Base-by-base conservation (phyloP, 2,329 filamentous ascomycete species). In the Beauveria asiatica region DNA sequence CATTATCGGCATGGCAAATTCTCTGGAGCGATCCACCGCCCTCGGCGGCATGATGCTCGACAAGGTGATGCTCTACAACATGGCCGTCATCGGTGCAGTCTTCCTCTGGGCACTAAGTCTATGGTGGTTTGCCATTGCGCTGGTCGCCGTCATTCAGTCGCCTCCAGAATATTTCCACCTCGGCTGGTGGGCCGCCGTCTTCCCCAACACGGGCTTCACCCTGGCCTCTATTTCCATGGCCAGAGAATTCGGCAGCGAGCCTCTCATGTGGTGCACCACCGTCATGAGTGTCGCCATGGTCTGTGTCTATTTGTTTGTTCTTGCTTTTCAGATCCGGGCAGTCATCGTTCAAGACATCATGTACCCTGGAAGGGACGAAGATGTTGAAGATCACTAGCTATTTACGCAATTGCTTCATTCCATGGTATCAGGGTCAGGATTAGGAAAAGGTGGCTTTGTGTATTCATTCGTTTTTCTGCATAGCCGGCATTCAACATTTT, bases 151-250 rank as follows among this genome's bases (percentile, higher is more conserved):
- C 17, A 57, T 68, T n/a, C 62, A 73, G 17, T 68, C 71, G 65
- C 68, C 74, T 11, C 77, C 75, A 5, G 75, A 80, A 65, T 77
- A 76, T 67, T 85, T 85, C 64, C 80, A 84, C 62, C 74, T 87
- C 2, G 82, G 82, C 1, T 87, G 83, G 83, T 88, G 83, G 80
- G 83, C 83, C 0, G 79, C 83, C 69, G 80, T 85, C 10, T 85
- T 85, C 69, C 83, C 83, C 50, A 85, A 85, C 69, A 81, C 79
- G 0, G 83, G 83, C 4, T 85, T 85, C 66, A 79, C 78, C 4
- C 72, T 85, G 51, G 79, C 79, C 2, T 83, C 81, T 0, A 82
- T 84, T 54, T 72, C 78, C 7, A 79, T 85, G 23, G 80, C 77
- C 1, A 76, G 76, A 5, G 75, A 77, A 41, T 72, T 85, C 8